Percentiles rank a stretch among this genome's conserved stretches.
These are phyloP conservation scores for Penicillium sp. DNA, from an alignment of 2,329 filamentous ascomycete species.

Conservation along the genomic window DNA sequence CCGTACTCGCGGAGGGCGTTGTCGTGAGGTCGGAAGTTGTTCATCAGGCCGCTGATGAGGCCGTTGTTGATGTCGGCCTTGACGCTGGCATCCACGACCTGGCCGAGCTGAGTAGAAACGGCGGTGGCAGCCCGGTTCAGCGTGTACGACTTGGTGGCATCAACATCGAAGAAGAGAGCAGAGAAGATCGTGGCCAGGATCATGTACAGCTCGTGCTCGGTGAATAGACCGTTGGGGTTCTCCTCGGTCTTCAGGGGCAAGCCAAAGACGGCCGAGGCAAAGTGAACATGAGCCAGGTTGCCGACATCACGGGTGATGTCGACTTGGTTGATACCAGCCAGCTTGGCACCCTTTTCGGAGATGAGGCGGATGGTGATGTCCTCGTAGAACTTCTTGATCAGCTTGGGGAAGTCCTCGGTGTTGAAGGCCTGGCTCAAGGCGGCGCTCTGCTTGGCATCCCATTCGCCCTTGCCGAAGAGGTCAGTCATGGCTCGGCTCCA, in stretches of 20 bases:
- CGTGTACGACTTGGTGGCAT: conserved; percentile 62
- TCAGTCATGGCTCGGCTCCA: conserved; percentile 61
- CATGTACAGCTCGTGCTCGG: conserved; percentile 54
- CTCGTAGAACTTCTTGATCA: conserved; percentile 64
- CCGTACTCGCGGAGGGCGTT: conserved; percentile 61
- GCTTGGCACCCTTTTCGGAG: conserved; percentile 58
- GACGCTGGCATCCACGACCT: conserved; percentile 60
- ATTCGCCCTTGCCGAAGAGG: conserved; percentile 56
- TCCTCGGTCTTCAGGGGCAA: conserved; percentile 52
- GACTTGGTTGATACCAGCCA: conserved; percentile 60
- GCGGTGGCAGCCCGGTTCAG: conserved; percentile 56
- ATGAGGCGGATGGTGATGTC: conserved; percentile 59
- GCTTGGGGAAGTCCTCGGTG: conserved; percentile 56
- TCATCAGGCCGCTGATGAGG: conserved; percentile 51
- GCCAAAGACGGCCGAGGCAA: conserved; percentile 52
- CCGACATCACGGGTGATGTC: conserved; percentile 61
- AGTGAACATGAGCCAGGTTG: conserved; percentile 53
- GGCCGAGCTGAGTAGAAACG: conserved; percentile 55
- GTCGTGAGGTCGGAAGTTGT: conserved; percentile 47
- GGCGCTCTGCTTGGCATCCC: conserved; percentile 49
- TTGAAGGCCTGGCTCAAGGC: conserved; percentile 56
- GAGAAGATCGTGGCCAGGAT: conserved; percentile 62
- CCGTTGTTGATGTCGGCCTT: conserved; percentile 55
- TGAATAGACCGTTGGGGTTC: conserved; percentile 50
- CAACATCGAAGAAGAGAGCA: conserved; percentile 61